Evolutionary conservation across 495 filamentous ascomycete species (phyloP), one percentile per base, ranked within the genome.

Genomic region (Aspergillus baeticus): DNA sequence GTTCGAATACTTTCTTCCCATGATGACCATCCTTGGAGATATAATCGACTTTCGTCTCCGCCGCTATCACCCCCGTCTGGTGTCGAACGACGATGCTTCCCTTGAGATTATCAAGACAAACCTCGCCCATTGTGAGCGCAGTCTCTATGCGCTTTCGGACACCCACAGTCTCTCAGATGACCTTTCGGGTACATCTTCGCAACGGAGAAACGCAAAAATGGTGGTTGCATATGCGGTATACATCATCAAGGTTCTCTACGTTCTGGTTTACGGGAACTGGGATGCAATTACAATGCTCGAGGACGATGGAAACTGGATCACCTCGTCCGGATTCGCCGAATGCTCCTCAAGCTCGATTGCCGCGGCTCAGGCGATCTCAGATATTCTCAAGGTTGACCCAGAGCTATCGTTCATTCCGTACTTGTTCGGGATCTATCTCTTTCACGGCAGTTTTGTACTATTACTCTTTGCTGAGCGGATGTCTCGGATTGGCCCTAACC

Each of bases 11-110:
- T 92, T 93, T 72, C 75, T 91, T 51, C 90, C 89, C 35, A 70
- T 93, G 54, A 91, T 92, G 84, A 85, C 87, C 21, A 89, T 93
- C 52, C 77, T 93, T 21, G 89, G 89, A 20, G 86, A 91, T 72
- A 88, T 91, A 46, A 89, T 92, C 54, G 89, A 93, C 59, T 75
- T 92, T 37, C 85, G 89, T 62, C 87, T 90, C 64, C 84, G 86
- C n/a, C 79, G 84, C 51, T 89, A 89, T 66, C 87, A 90, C 61
- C 89, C 89, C 3, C 80, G 86, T 37, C 87, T 91, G 63, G 87
- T 86, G 21, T 69, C 29, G 6, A 39, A 51, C 26, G 45, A 58
- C 14, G 47, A 38, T 1, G 10, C 49, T 11, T 37, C 4, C 18
- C 42, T 33, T 8, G 5, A 8, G 11, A 15, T 17, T 1, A 45